Conservation (phyloP, 2,329 filamentous ascomycete genomes). For the Blastomyces emzantsi region DNA sequence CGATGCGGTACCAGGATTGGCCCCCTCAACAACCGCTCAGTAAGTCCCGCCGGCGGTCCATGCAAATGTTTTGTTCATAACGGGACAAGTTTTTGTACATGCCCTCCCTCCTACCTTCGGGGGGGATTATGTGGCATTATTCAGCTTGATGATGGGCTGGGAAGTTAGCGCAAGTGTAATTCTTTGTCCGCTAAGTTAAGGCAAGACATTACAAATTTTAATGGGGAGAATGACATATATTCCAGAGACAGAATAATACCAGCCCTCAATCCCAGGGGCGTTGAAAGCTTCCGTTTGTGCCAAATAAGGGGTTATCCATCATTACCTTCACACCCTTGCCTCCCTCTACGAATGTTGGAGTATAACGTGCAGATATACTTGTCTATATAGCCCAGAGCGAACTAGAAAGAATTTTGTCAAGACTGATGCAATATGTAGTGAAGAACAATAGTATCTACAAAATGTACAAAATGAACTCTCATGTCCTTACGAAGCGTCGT, state of each 20-base stretch:
- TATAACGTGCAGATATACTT: neutral
- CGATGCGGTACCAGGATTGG: neutral
- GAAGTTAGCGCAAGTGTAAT: neutral
- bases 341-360: neutral
- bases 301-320: neutral
- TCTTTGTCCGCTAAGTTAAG: neutral
- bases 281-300: neutral
- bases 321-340: neutral
- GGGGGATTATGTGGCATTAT: neutral
- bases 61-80: neutral
- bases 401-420: too few relatives aligned
- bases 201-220: neutral
- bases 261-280: neutral
- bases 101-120: neutral
- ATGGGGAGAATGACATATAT: neutral
- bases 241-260: neutral
- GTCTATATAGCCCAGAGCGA: neutral
- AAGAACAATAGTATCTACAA: too few relatives aligned
- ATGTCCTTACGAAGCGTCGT: too few relatives aligned
- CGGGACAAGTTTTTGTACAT: neutral
- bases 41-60: neutral
- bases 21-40: neutral
- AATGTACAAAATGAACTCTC: too few relatives aligned
- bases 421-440: too few relatives aligned
- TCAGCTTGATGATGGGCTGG: neutral